Evolutionary conservation across 441 rosid genomes (phyloP).

Genomic region (Manihot esculenta): DNA sequence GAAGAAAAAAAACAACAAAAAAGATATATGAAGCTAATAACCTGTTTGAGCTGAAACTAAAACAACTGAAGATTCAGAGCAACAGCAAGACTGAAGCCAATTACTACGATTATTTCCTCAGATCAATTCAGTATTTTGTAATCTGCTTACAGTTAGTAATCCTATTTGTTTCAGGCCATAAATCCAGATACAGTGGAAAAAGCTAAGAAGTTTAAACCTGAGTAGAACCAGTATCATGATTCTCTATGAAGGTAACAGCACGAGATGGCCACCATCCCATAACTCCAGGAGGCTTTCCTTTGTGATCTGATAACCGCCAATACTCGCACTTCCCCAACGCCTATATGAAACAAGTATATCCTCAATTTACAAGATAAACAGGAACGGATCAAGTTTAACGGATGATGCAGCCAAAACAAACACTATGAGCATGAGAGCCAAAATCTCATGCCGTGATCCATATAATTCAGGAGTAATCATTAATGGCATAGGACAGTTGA

Average conservation of each 20-base stretch:
- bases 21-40: not conserved
- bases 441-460: not conserved
- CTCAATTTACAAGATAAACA: too few species aligned
- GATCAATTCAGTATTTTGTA: not conserved
- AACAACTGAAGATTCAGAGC: not conserved
- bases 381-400: not conserved
- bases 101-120: not conserved
- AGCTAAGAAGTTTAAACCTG: conserved; percentile 52
- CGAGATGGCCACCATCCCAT: conserved; percentile 99
- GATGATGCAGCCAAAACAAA: not conserved
- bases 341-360: conserved; percentile 33
- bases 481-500: not conserved
- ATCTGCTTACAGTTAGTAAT: not conserved
- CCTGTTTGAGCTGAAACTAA: not conserved
- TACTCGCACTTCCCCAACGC: conserved; percentile 81
- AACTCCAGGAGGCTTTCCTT: conserved; percentile 94
- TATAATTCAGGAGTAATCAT: not conserved
- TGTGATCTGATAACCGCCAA: conserved; percentile 88
- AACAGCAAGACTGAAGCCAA: not conserved
- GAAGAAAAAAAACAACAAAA: not conserved
- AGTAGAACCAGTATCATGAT: conserved; percentile 98
- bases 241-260: conserved; percentile 94
- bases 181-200: not conserved
- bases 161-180: not conserved
- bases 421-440: not conserved